These are phyloP conservation scores for Boletus tylopilopsis DNA, from an alignment of 768 basidiomycete species.

Conservation along the genomic window DNA sequence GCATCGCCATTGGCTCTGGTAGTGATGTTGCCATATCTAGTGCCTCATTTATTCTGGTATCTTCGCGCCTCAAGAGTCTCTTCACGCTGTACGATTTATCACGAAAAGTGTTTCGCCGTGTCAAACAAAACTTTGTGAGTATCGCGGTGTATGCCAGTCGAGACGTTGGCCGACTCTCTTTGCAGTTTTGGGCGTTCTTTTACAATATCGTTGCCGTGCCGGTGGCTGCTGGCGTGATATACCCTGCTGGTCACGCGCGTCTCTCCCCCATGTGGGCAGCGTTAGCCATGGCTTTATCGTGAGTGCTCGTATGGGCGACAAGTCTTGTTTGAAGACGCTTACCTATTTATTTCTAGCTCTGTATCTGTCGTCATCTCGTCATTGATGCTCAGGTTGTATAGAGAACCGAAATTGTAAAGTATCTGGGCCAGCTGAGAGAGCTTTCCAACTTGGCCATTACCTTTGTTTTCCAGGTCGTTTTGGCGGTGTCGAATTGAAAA, in stretches of 20 bases:
- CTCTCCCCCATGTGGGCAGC: slow-evolving; percentile 79
- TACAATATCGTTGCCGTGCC: slow-evolving; percentile 69
- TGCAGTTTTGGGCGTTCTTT: slow-evolving; percentile 59
- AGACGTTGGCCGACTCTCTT: slow-evolving; percentile 4
- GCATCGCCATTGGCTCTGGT: slow-evolving; percentile 62
- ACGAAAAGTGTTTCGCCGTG: slow-evolving; percentile 57
- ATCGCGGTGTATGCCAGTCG: neutral
- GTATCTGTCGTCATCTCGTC: slow-evolving; percentile 63
- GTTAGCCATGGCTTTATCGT: slow-evolving; percentile 77
- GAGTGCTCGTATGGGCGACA: slow-evolving; percentile 24
- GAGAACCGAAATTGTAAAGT: slow-evolving; percentile 25
- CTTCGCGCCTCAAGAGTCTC: slow-evolving; percentile 58
- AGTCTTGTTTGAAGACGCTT: neutral
- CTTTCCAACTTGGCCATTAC: too few relatives aligned
- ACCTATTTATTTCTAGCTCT: slow-evolving; percentile 38
- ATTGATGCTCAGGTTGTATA: slow-evolving; percentile 53
- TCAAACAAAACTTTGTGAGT: slow-evolving; percentile 73
- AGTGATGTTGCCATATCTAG: slow-evolving; percentile 76
- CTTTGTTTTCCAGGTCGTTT: too few relatives aligned
- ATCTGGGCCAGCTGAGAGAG: too few relatives aligned
- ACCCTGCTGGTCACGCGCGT: slow-evolving; percentile 60
- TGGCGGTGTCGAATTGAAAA: too few relatives aligned
- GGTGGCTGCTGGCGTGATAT: slow-evolving; percentile 75
- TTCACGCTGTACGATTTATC: slow-evolving; percentile 63
- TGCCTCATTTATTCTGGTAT: slow-evolving; percentile 76